Evolutionary conservation across 1,139 yeast species (phyloP).

Genomic region (Geotrichum cucujoidarum): DNA sequence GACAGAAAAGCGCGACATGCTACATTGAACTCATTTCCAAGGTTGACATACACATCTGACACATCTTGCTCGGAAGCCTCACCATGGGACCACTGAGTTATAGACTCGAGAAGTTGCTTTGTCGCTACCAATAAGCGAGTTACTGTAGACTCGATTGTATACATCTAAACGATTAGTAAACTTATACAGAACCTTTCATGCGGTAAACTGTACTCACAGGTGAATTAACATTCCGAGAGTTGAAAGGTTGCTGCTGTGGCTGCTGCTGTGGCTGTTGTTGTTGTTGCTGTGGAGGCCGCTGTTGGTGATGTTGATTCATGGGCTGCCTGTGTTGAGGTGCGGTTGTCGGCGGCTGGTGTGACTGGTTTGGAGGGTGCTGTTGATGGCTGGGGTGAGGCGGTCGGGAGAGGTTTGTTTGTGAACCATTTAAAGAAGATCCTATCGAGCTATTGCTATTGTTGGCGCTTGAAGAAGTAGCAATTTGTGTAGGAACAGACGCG

Average conservation of each 20-base stretch:
- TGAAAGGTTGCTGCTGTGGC: background rate
- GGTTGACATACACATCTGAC: slow-evolving; percentile 83
- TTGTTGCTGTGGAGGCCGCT: background rate
- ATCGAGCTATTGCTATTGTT: slow-evolving; percentile 9
- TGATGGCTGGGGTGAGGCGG: slow-evolving; percentile 6
- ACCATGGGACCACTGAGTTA: slow-evolving; percentile 87
- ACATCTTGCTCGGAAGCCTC: slow-evolving; percentile 78
- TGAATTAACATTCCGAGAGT: slow-evolving; percentile 3
- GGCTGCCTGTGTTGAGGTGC: slow-evolving; percentile 6
- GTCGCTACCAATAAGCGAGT: slow-evolving; percentile 82
- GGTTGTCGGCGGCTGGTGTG: background rate
- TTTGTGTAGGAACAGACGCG: slow-evolving; percentile 16
- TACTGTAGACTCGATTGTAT: slow-evolving; percentile 77
- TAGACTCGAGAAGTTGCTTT: slow-evolving; percentile 73
- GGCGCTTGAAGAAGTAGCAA: background rate
- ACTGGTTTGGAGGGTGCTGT: background rate
- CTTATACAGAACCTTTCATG: background rate
- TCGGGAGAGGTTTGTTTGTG: slow-evolving; percentile 11
- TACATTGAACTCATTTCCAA: slow-evolving; percentile 90
- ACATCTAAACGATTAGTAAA: slow-evolving; percentile 33
- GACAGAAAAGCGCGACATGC: slow-evolving; percentile 69
- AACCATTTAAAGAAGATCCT: slow-evolving; percentile 15
- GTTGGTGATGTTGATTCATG: background rate
- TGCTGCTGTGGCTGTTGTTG: slow-evolving; percentile 1
- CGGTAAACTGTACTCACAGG: slow-evolving; percentile 3